A percentile compares a stretch with the other conserved stretches of the same genome.
Conservation (phyloP, 1,139 yeast genomes). For the Pichia sp. region DNA sequence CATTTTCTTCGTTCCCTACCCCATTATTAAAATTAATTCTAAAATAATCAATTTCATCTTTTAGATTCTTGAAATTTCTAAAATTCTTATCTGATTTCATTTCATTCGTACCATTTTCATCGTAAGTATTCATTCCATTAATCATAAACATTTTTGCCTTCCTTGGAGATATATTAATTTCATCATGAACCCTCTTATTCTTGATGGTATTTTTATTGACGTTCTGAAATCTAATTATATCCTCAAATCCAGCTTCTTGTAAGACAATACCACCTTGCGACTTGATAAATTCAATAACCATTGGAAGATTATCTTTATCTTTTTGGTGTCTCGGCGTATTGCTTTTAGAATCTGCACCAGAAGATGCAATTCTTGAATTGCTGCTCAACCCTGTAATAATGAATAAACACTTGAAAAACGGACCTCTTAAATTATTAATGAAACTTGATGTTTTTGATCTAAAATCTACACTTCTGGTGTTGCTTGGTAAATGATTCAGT, state of each 20-base stretch:
- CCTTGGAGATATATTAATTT: constrained; percentile 7
- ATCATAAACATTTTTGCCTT: constrained; percentile 1
- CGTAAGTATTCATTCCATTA: neutral
- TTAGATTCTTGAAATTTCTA: constrained; percentile 4
- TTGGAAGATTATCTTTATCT: constrained; percentile 5
- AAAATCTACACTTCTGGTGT: neutral
- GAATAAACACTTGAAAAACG: constrained; percentile 14
- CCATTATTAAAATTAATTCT: constrained; percentile 21
- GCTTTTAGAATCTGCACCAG: constrained; percentile 3
- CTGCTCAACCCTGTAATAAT: constrained; percentile 10
- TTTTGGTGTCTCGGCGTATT: constrained; percentile 12
- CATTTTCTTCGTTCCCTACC: constrained; percentile 35
- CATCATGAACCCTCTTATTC: neutral
- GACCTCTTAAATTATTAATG: constrained; percentile 10
- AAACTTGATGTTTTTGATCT: neutral
- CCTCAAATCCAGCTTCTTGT: constrained; percentile 10
- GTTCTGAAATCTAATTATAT: constrained; percentile 5
- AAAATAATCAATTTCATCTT: constrained; percentile 43
- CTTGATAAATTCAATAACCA: constrained; percentile 8
- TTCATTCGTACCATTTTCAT: constrained; percentile 1
- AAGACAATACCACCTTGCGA: constrained; percentile 12
- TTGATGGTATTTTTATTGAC: neutral
- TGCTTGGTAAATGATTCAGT: neutral
- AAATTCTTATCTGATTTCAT: constrained; percentile 1
- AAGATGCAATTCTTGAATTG: neutral